Base-by-base conservation (phyloP, 2,329 filamentous ascomycete genomes). In the Colletotrichum lindemuthianum region DNA sequence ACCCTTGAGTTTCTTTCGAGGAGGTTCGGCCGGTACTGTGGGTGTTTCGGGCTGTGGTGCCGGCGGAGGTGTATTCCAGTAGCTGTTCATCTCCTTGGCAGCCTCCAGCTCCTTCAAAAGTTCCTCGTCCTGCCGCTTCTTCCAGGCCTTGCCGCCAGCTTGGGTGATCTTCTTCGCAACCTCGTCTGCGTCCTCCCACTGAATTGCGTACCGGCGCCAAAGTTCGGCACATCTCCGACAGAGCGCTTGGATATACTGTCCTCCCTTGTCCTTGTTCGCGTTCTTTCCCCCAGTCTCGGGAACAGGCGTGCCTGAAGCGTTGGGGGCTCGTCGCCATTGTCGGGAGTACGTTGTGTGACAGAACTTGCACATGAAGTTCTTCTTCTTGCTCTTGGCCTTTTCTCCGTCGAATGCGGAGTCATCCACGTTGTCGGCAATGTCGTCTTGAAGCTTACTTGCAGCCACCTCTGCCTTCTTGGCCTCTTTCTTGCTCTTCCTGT, bases 151-250 rank as follows among this genome's bases (percentile, higher is more conserved):
- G 49, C 92, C 91, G 47, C 93, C 92, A 49, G 89, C 88, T 68
- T 91, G 88, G 1, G 90, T 87, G 45, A 96, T 89, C 79, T 97
- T 97, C 80, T 94, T 97, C 43, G 90, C 88, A 41, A 97, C 87
- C 71, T 98, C 95, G 45, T 98, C 96, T 12, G 93, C 86, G 69
- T 97, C 92, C 76, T 98, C 96, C 89, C 93, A 99, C 69, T 96
- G 92, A 67, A 99, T 93, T 13, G 91, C 95, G 76, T 99, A 99
- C 69, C 95, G 92, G 53, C 96, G 90, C 96, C 96, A 99, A 8
- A 99, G 82, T 72, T 96, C 90, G 33, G 94, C 94, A 73, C 96
- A 99, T 65, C 95, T 89, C 63, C 93, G 86, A 75, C 96, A 99
- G 5, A 99, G 85, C 4, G 95, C 94, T 52, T 94, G 86, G 15